Percentiles rank a stretch among this genome's conserved stretches.
phyloP scores from a whole-genome alignment of 305 asterid genomes.

The Plantago rigida region DNA sequence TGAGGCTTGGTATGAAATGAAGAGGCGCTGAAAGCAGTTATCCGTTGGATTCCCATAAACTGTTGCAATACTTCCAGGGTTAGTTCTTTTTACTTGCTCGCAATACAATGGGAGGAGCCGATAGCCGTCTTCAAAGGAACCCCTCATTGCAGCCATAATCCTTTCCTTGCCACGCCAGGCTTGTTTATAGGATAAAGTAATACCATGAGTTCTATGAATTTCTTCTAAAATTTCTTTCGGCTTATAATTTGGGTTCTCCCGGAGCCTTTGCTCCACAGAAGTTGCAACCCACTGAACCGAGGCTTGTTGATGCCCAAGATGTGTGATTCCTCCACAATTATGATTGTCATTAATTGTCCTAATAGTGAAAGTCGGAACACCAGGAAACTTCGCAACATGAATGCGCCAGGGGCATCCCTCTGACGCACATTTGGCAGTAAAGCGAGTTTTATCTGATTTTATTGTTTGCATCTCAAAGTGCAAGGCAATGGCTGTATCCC shows the following conservation, averaged over 20 bases:
- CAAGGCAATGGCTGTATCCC: constrained; percentile 87
- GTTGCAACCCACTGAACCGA: constrained; percentile 98
- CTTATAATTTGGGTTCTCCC: constrained; percentile 84
- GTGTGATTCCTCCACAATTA: constrained; percentile 75
- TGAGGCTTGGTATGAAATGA: constrained; percentile 83
- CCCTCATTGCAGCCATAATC: constrained; percentile 91
- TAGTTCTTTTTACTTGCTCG: constrained; percentile 77
- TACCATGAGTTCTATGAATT: constrained; percentile 76
- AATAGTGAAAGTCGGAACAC: constrained; percentile 83
- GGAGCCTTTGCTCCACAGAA: constrained; percentile 78
- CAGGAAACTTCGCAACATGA: constrained; percentile 95
- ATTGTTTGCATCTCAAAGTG: constrained; percentile 93
- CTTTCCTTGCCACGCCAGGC: constrained; percentile 99
- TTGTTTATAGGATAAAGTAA: constrained; percentile 88
- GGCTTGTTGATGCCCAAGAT: constrained; percentile 97
- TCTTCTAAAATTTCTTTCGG: constrained; percentile 95
- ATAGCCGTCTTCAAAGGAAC: constrained; percentile 91
- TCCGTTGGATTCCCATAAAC: constrained; percentile 63
- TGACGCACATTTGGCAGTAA: constrained; percentile 81
- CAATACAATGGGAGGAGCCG: constrained; percentile 86
- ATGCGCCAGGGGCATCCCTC: constrained; percentile 97
- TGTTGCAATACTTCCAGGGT: constrained; percentile 84
- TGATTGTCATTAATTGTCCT: constrained; percentile 78
- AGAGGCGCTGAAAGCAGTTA: constrained; percentile 78
- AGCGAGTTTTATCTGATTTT: constrained; percentile 90